Conservation (phyloP, 768 basidiomycete species). For the Wakefieldia striispora region DNA sequence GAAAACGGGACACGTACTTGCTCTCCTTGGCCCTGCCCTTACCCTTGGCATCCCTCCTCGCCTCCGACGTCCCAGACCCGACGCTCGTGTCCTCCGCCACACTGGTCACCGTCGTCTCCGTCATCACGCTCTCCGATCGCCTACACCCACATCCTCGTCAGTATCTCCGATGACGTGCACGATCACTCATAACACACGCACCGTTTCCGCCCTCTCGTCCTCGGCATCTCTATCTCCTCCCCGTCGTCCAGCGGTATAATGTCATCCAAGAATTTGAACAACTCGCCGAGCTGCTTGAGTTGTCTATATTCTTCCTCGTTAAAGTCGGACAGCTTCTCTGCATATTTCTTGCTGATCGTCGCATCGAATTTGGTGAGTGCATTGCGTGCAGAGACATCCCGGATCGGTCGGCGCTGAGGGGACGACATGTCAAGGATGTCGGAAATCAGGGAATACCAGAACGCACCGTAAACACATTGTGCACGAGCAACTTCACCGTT, state of each 20-base stretch:
- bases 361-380: conserved; percentile 71
- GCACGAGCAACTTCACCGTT: conserved; percentile 57
- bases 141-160: conserved; percentile 31
- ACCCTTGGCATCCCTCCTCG: conserved; percentile 23
- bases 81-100: conserved; percentile 34
- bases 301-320: conserved; percentile 69
- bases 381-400: conserved; percentile 61
- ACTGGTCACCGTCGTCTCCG: conserved; percentile 39
- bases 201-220: conserved; percentile 49
- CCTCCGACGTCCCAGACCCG: conserved; percentile 32
- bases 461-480: conserved; percentile 31
- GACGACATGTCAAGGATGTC: not conserved
- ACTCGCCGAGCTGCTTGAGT: conserved; percentile 55
- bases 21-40: conserved; percentile 34
- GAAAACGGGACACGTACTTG: conserved; percentile 37
- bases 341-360: conserved; percentile 66
- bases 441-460: not conserved
- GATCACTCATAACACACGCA: conserved; percentile 25
- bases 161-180: not conserved
- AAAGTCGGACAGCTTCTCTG: conserved; percentile 66
- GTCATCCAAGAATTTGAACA: conserved; percentile 72
- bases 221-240: conserved; percentile 43
- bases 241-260: conserved; percentile 68
- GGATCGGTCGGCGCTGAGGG: conserved; percentile 53
- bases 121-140: conserved; percentile 58